These are phyloP conservation scores for Curvularia spicifera DNA, from an alignment of 2,329 filamentous ascomycete genomes.

Conservation along the genomic window DNA sequence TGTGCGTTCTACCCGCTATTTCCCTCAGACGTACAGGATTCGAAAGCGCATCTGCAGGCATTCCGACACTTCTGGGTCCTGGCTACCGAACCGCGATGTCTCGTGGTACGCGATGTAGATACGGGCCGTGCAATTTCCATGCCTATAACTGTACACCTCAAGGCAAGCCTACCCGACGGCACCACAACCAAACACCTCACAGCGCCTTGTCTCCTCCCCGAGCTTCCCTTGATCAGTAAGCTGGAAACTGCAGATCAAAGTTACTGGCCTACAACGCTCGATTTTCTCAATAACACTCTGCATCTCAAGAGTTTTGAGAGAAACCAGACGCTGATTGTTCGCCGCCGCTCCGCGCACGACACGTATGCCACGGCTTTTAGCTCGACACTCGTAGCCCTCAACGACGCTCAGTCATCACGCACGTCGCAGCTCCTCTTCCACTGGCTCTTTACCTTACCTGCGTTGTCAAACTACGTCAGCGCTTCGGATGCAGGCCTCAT, in stretches of 20 bases:
- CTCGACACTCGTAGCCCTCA: conserved; percentile 76
- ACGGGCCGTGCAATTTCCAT: conserved; percentile 80
- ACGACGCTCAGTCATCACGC: conserved; percentile 59
- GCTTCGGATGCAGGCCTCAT: conserved; percentile 66
- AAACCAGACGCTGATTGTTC: conserved; percentile 76
- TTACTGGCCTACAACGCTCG: conserved; percentile 83
- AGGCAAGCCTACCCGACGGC: conserved; percentile 40
- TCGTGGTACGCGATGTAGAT: conserved; percentile 85
- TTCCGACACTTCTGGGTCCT: conserved; percentile 98
- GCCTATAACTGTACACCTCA: conserved; percentile 70
- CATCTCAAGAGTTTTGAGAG: conserved; percentile 69
- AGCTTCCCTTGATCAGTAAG: conserved; percentile 66
- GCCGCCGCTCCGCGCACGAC: conserved; percentile 66
- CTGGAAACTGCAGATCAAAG: conserved; percentile 68
- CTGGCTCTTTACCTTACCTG: conserved; percentile 73
- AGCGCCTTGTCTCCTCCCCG: conserved; percentile 67
- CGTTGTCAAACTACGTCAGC: conserved; percentile 53
- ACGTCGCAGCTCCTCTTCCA: conserved; percentile 62
- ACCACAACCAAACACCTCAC: conserved; percentile 40
- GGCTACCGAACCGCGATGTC: conserved; percentile 85
- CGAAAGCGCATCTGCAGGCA: conserved; percentile 91
- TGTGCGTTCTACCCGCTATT: conserved; percentile 95
- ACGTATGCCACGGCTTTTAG: conserved; percentile 70
- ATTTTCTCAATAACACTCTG: conserved; percentile 69
- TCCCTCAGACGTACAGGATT: conserved; percentile 87